Base-by-base conservation (phyloP, 2,329 filamentous ascomycete species). In the Fusarium begoniae region DNA sequence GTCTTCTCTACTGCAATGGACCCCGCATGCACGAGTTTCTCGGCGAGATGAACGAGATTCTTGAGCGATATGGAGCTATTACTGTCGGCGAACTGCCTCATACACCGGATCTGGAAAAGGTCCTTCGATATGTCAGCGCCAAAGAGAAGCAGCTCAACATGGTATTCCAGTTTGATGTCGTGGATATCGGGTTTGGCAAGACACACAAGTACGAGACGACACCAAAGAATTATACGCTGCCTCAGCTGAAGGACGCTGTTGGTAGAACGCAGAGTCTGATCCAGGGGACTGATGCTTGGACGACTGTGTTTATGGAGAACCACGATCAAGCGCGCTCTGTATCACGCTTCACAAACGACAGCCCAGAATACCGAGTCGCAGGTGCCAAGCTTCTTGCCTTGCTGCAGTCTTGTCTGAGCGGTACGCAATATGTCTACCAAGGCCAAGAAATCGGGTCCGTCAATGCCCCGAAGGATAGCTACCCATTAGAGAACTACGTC, bases 61-160 rank as follows among this genome's bases (percentile, higher is more conserved):
- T 93, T 4, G 82, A 82, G 64, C 82, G 86, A 51, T 93, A 93
- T 79, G 87, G 89, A 63, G 88, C 90, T n/a, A 89, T 94, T 80
- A 93, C 91, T 0, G 91, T 94, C 0, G 92, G 92, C 55, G 92
- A 94, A 81, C 87, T 93, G 32, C 90, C 91, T 1, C 82, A 88
- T 74, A 92, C 91, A 1, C 90, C 88, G 0, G 87, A 91, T 63
- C 85, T 87, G 35, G 80, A 81, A 8, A 84, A 88, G 43, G 90
- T 93, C 4, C 80, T 92, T 13, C 78, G 85, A 24, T 93, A 91
- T 71, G 89, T 93, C 20, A 86, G 87, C 7, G 86, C 88, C 2
- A 81, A 85, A 35, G 87, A 89, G 63, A 86, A 87, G 66, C 88
- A 92, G 79, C 82, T 93, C 55, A 88, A 90, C 78, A 93, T 93